Base-by-base conservation (phyloP, 2,329 filamentous ascomycete species). In the Verticillium longisporum region DNA sequence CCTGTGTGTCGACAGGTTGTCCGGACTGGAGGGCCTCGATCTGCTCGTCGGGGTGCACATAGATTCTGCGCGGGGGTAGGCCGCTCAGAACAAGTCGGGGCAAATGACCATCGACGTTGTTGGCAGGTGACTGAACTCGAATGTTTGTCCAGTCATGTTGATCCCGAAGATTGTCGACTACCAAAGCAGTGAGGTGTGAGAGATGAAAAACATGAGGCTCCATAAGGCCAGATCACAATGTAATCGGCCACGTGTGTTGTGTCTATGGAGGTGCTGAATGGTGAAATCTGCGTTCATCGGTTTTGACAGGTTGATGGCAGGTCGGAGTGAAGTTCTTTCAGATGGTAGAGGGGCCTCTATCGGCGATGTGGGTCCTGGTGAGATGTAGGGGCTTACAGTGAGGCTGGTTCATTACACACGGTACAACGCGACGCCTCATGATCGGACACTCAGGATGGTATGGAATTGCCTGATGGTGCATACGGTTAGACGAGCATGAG, bases 21-120 rank as follows among this genome's bases (percentile, higher is more conserved):
- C 79, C 78, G 1, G 76, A 76, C 66, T 88, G 87, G 60, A 93
- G 79, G 60, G 89, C 82, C 65, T 85, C 86, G 65, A 91, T 86
- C 75, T 94, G 91, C 75, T 93, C 90, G 72, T 95, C 91, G 1
- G 91, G 90, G 69, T 95, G 90, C 58, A 90, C 79, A 73, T 95
- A 94, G 53, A 92, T 80, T 55, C 88, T 83, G 55, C 83, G 82
- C 0, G 90, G 89, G 1, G 91, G 90, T 3, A 93, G 75, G 32
- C 91, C 91, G 26, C 85, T 88, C 61, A 95, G 80, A 59, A 94
- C 73, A 6, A 86, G 85, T 21, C 90, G 83, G 1, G 82, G 76
- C 10, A 86, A 78, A 50, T 72, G 69, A 3, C 65, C 65, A 21
- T 70, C 68, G 55, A 69, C 71, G n/a, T 66, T 57, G 26, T 61